Conservation (phyloP, 441 rosid genomes). For the Brassica hybrid region DNA sequence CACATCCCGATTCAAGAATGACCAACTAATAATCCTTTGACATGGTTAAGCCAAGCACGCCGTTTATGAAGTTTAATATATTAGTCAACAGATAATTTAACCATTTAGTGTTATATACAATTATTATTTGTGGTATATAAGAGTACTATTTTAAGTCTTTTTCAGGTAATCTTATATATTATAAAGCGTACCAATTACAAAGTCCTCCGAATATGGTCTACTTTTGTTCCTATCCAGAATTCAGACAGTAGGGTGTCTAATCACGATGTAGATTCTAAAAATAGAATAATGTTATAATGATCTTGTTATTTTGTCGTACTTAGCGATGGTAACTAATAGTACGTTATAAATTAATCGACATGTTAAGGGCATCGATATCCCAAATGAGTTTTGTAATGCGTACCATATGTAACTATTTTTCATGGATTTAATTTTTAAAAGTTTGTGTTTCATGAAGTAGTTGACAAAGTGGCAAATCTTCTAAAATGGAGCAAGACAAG, state of each 20-base stretch:
- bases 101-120: not conserved
- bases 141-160: not conserved
- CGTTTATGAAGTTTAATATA: constrained; percentile 9
- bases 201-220: constrained; percentile 23
- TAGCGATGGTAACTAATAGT: not conserved
- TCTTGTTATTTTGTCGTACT: constrained; percentile 11
- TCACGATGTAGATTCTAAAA: constrained; percentile 35
- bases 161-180: not conserved
- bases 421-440: too few species aligned
- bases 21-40: constrained; percentile 8
- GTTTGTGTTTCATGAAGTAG: too few species aligned
- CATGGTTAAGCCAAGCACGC: constrained; percentile 22
- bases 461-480: too few species aligned
- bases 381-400: too few species aligned
- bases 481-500: too few species aligned
- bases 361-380: too few species aligned
- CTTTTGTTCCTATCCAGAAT: constrained; percentile 26
- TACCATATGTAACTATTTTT: too few species aligned
- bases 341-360: not conserved
- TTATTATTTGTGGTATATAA: not conserved
- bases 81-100: constrained; percentile 25
- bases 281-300: constrained; percentile 9
- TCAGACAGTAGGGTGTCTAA: constrained; percentile 31
- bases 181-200: not conserved
- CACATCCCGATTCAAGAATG: constrained; percentile 32